These are phyloP conservation scores for Neonectria sp. DNA, from an alignment of 2,329 filamentous ascomycete genomes.

Conservation along the genomic window DNA sequence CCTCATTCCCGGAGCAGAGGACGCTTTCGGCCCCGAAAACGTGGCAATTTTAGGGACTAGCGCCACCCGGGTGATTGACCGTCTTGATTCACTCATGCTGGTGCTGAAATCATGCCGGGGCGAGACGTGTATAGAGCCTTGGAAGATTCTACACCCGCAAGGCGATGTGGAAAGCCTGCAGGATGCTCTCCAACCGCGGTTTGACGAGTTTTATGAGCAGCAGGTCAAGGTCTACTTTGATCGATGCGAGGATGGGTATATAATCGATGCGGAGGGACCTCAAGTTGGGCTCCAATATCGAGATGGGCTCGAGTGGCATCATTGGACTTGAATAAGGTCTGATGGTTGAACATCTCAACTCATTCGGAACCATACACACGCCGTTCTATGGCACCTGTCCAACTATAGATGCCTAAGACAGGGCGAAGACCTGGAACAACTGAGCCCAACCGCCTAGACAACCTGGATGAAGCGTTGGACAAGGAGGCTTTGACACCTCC, in stretches of 20 bases:
- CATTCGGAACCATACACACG: not conserved
- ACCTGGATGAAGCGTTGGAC: not conserved
- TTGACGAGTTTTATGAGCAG: constrained; percentile 68
- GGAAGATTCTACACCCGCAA: constrained; percentile 69
- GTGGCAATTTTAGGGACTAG: constrained; percentile 39
- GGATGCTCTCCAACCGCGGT: constrained; percentile 64
- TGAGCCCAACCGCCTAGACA: constrained; percentile 5
- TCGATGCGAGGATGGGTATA: constrained; percentile 70
- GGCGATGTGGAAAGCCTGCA: constrained; percentile 65
- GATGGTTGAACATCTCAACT: not conserved
- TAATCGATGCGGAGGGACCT: constrained; percentile 69
- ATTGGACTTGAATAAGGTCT: constrained; percentile 42
- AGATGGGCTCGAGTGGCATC: constrained; percentile 47
- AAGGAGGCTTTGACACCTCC: not conserved
- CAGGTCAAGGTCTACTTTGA: constrained; percentile 65
- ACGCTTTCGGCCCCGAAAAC: not conserved
- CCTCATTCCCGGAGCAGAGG: constrained; percentile 41
- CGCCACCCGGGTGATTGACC: constrained; percentile 59
- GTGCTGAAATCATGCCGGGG: constrained; percentile 74
- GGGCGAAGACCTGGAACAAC: not conserved
- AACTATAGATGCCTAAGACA: constrained; percentile 1
- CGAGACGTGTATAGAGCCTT: constrained; percentile 67
- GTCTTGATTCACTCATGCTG: constrained; percentile 72
- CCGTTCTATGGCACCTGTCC: not conserved
- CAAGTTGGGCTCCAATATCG: constrained; percentile 52